These are phyloP conservation scores for Exophiala xenobiotica DNA, from an alignment of 2,329 filamentous ascomycete genomes.

Conservation along the genomic window DNA sequence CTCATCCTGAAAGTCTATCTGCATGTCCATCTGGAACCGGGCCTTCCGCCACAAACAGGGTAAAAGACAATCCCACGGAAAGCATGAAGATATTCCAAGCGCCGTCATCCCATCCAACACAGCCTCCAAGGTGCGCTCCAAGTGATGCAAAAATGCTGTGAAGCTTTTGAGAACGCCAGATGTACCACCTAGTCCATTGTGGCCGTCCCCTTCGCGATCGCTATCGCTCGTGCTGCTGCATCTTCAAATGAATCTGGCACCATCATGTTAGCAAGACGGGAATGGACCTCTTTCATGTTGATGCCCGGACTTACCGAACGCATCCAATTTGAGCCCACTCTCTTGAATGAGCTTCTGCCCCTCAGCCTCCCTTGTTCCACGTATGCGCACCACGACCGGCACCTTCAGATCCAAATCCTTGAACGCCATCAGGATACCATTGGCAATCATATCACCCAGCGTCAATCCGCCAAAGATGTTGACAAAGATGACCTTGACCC, in stretches of 20 bases:
- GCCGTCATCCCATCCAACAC: too few relatives aligned
- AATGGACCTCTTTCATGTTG: constrained; percentile 41
- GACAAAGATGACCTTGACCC: constrained; percentile 71
- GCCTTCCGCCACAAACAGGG: too few relatives aligned
- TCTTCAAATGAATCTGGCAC: constrained; percentile 50
- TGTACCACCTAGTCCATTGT: constrained; percentile 17
- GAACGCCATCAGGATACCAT: constrained; percentile 71
- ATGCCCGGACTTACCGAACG: constrained; percentile 73
- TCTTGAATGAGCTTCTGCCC: constrained; percentile 69
- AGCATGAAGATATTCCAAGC: too few relatives aligned
- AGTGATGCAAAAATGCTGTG: too few relatives aligned
- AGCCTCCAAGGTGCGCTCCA: too few relatives aligned
- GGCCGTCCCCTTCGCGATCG: constrained; percentile 47
- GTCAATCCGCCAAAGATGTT: constrained; percentile 72
- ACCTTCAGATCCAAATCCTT: constrained; percentile 64
- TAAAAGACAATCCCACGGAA: too few relatives aligned
- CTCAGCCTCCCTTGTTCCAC: constrained; percentile 71
- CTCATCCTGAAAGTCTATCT: too few relatives aligned
- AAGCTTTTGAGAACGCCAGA: neutral
- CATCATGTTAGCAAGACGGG: constrained; percentile 1
- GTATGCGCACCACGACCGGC: constrained; percentile 73
- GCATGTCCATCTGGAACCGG: too few relatives aligned
- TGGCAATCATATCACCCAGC: constrained; percentile 77
- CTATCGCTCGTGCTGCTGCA: constrained; percentile 66
- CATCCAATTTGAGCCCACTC: constrained; percentile 66